These are phyloP conservation scores for Corynespora cassiicola DNA, from an alignment of 2,329 filamentous ascomycete species.

Conservation along the genomic window DNA sequence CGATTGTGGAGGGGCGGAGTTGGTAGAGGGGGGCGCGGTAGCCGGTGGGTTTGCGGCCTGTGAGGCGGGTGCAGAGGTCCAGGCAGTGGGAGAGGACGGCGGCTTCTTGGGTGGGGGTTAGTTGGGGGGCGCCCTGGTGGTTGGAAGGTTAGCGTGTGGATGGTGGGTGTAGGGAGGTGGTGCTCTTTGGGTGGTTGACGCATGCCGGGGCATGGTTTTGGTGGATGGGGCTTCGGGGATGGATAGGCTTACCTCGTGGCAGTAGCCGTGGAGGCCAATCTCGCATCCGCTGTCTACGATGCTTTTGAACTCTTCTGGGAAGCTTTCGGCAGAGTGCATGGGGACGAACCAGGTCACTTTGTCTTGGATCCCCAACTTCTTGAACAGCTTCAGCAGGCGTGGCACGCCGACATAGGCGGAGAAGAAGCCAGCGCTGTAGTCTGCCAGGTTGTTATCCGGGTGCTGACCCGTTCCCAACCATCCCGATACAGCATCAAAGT, in stretches of 20 bases:
- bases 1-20: slow-evolving; percentile 56
- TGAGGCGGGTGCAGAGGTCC: slow-evolving; percentile 49
- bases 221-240: no score
- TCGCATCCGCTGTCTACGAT: slow-evolving; percentile 62
- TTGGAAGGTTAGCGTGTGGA: slow-evolving; percentile 3
- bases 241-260: slow-evolving; percentile 49
- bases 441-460: slow-evolving; percentile 61
- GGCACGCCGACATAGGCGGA: slow-evolving; percentile 63
- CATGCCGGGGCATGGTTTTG: no score
- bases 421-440: slow-evolving; percentile 64
- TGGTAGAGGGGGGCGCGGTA: slow-evolving; percentile 62
- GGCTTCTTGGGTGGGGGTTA: slow-evolving; percentile 57
- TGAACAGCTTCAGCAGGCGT: slow-evolving; percentile 61
- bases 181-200: no score
- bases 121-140: slow-evolving; percentile 46
- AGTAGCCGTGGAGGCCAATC: slow-evolving; percentile 59
- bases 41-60: slow-evolving; percentile 55
- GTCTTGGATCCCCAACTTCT: slow-evolving; percentile 57
- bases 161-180: neutral
- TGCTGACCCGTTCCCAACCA: slow-evolving; percentile 65
- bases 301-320: slow-evolving; percentile 57
- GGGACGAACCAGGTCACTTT: slow-evolving; percentile 67
- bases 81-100: slow-evolving; percentile 60
- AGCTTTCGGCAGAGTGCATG: slow-evolving; percentile 65
- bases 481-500: slow-evolving; percentile 66